Evolutionary conservation across 768 basidiomycete genomes (phyloP).

Genomic region (Strobilomyces dryophilus): DNA sequence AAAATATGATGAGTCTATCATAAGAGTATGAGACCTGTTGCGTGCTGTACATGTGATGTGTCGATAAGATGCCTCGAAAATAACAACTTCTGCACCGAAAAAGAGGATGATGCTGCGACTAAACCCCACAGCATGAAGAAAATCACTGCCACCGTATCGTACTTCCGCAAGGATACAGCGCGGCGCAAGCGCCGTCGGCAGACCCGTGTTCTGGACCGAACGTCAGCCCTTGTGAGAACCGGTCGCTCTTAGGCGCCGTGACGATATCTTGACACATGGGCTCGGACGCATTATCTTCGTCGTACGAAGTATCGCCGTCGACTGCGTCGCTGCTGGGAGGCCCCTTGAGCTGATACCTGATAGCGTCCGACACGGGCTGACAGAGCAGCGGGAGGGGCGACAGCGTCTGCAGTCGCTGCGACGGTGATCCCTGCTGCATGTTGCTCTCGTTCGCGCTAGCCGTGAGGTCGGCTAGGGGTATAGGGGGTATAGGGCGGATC

Average conservation of each 20-base stretch:
- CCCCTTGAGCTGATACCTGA: constrained; percentile 28
- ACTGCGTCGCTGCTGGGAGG: not conserved
- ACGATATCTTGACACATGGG: constrained; percentile 19
- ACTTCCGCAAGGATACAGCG: constrained; percentile 17
- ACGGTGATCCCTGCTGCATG: not conserved
- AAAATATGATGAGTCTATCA: constrained; percentile 18
- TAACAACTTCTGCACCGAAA: constrained; percentile 9
- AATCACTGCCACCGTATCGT: constrained; percentile 23
- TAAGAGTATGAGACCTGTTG: constrained; percentile 15
- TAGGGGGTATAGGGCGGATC: constrained; percentile 33
- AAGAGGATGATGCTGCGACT: not conserved
- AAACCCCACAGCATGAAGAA: not conserved
- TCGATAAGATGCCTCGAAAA: constrained; percentile 19
- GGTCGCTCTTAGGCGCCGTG: constrained; percentile 1
- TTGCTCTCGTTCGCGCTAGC: constrained; percentile 16
- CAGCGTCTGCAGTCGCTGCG: constrained; percentile 9
- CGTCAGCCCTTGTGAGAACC: constrained; percentile 18
- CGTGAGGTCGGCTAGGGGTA: constrained; percentile 28
- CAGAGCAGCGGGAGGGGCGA: constrained; percentile 32
- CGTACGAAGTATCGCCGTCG: constrained; percentile 8
- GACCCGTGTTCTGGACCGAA: constrained; percentile 14
- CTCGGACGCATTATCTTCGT: constrained; percentile 11
- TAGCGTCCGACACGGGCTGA: constrained; percentile 31
- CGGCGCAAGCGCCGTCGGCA: constrained; percentile 13
- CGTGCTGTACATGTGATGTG: constrained; percentile 25